These are phyloP conservation scores for Pseudogymnoascus sp. DNA, from an alignment of 2,329 filamentous ascomycete species.

Conservation along the genomic window DNA sequence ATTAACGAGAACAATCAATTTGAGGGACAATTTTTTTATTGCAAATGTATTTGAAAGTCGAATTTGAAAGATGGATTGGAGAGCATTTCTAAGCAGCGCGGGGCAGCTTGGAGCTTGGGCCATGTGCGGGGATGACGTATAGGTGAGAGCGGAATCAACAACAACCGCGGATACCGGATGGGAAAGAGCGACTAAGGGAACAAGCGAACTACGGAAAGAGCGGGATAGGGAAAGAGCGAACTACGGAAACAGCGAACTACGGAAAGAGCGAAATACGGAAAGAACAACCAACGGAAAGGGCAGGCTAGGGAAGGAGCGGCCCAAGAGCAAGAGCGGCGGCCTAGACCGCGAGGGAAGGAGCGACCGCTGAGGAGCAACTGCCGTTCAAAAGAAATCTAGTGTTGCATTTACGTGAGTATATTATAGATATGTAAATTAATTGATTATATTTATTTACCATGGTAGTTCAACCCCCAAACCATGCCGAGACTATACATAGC, in stretches of 20 bases:
- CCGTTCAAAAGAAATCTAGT: background rate
- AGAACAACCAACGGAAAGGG: background rate
- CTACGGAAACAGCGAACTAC: background rate
- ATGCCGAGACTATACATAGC: slow-evolving; percentile 16
- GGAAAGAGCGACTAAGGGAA: background rate
- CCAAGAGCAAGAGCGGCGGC: background rate
- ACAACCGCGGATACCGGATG: background rate
- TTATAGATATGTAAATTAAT: background rate
- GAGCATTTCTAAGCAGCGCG: slow-evolving; percentile 6
- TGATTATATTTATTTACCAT: background rate
- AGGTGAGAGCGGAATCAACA: background rate
- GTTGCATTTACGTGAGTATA: background rate
- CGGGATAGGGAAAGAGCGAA: background rate
- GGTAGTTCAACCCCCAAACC: background rate
- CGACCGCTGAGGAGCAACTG: background rate
- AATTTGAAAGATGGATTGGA: background rate
- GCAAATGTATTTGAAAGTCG: background rate
- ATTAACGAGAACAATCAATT: background rate
- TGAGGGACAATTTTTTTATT: background rate
- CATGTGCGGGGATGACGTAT: slow-evolving; percentile 1
- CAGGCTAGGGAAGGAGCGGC: background rate
- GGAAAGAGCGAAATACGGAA: background rate
- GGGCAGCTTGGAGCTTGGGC: slow-evolving; percentile 6
- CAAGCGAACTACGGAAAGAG: background rate
- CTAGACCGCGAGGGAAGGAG: background rate